Percentiles rank a stretch among this genome's conserved stretches.
These are phyloP conservation scores for Boletus sp. DNA, from an alignment of 768 basidiomycete species.

Conservation along the genomic window DNA sequence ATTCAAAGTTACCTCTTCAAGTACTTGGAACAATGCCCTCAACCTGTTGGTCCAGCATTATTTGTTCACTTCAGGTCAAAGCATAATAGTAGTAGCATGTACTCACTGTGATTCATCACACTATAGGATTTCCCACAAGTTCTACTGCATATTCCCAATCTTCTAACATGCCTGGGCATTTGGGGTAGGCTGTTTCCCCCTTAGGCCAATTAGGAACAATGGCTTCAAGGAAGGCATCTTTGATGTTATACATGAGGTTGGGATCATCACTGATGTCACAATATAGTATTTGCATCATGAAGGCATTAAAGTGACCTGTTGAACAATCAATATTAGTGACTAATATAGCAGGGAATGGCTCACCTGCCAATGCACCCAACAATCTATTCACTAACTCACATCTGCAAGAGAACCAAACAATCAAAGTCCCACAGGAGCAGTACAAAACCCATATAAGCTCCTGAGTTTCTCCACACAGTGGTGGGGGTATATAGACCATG, in stretches of 20 bases:
- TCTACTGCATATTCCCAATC: background rate
- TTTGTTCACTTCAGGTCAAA: too few species aligned
- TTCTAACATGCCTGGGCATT: background rate
- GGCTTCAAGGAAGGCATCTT: background rate
- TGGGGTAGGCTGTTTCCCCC: background rate
- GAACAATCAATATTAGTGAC: too few species aligned
- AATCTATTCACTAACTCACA: background rate
- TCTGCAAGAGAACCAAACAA: background rate
- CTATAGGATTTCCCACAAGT: background rate
- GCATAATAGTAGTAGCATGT: too few species aligned
- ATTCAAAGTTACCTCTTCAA: too few species aligned
- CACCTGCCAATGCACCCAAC: background rate
- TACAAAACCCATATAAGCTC: background rate
- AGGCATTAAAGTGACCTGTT: background rate
- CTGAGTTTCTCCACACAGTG: background rate
- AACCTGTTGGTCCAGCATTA: too few species aligned
- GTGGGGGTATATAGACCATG: background rate
- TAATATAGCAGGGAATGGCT: background rate
- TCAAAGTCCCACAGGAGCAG: background rate
- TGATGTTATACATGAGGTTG: background rate
- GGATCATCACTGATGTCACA: background rate
- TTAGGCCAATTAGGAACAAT: background rate
- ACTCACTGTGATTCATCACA: background rate
- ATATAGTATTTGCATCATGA: background rate
- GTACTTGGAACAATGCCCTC: too few species aligned